Base-by-base conservation (phyloP, 2,329 filamentous ascomycete species). In the Elsinoe perseae region DNA sequence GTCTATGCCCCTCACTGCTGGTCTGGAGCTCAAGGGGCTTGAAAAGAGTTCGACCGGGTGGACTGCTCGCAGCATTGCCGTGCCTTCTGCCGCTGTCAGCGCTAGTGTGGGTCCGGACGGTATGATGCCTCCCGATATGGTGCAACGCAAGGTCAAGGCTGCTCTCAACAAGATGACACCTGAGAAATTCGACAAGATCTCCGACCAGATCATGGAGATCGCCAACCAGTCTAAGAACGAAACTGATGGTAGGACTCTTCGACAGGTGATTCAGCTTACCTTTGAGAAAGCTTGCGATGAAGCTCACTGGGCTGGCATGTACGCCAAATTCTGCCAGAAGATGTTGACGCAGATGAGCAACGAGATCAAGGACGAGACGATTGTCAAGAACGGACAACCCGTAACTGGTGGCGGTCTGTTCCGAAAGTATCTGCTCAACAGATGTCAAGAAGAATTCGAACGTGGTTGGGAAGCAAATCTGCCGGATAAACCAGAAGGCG, bases 151-250 rank as follows among this genome's bases (percentile, higher is more conserved):
- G 84, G 93, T 98, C 70, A 98, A 98, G 84, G 87, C 90, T 61
- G 88, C 88, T 60, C 78, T 98, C 66, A 98, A 98, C 84, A 98
- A 98, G 86, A 97, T 98, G 93, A 97, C 93, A 0, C 93, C 93
- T 0, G 93, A 98, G 75, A 98, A 97, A 69, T 98, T 98, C 66
- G 91, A 95, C 70, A 90, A 86, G 75, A 95, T 98, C 64, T 83
- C 93, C 5, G 87, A 91, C 60, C 90, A 96, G 71, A 95, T 98
- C 60, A 80, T 98, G 27, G 80, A 84, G 55, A 98, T 98, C 69
- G 90, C 92, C 25, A 87, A 83, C 20, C 93, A 98, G 71, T 97
- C 92, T 55, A 95, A 95, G 80, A 87, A 95, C 65, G 93, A 98
- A 75, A 82, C 82, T 20, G 93, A 98, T 66, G 93, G 93, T 43